Evolutionary conservation across 2,329 filamentous ascomycete species (phyloP).

Genomic region (Macrophomina tecta): DNA sequence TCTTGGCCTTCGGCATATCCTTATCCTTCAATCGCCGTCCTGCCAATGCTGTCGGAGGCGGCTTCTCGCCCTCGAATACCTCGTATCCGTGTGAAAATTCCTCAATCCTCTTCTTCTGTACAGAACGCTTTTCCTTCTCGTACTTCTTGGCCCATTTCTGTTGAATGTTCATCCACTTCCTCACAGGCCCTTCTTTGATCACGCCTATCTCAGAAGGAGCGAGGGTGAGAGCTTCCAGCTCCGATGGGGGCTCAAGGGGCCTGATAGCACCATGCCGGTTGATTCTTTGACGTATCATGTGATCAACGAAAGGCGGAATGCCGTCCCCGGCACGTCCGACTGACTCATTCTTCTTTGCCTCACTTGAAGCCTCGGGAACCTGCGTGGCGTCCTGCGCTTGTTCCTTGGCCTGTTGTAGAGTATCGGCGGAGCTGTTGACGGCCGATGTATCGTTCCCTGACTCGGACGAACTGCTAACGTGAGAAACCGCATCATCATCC

Average conservation of each 20-base stretch:
- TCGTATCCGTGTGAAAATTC: conserved; percentile 73
- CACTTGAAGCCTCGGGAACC: not conserved
- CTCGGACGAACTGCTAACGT: conserved; percentile 67
- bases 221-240: conserved; percentile 72
- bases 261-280: conserved; percentile 78
- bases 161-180: conserved; percentile 82
- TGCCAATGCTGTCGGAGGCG: conserved; percentile 83
- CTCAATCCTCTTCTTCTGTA: conserved; percentile 75
- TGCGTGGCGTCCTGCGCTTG: not conserved
- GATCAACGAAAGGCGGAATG: conserved; percentile 76
- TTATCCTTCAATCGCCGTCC: conserved; percentile 65
- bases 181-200: conserved; percentile 78
- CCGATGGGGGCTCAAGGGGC: conserved; percentile 66
- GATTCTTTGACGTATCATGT: conserved; percentile 93
- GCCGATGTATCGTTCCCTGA: conserved; percentile 1
- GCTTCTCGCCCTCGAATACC: conserved; percentile 72
- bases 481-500: conserved; percentile 77
- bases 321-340: conserved; percentile 88
- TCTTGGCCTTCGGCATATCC: conserved; percentile 60
- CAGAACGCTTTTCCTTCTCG: conserved; percentile 68
- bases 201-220: conserved; percentile 72
- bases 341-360: not conserved
- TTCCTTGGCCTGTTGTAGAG: conserved; percentile 28
- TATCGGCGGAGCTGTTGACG: conserved; percentile 30
- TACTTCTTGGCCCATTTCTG: conserved; percentile 76